Percentiles rank a stretch among this genome's conserved stretches.
These are phyloP conservation scores for Aspergillus sp. DNA, from an alignment of 2,329 filamentous ascomycete species.

Conservation along the genomic window DNA sequence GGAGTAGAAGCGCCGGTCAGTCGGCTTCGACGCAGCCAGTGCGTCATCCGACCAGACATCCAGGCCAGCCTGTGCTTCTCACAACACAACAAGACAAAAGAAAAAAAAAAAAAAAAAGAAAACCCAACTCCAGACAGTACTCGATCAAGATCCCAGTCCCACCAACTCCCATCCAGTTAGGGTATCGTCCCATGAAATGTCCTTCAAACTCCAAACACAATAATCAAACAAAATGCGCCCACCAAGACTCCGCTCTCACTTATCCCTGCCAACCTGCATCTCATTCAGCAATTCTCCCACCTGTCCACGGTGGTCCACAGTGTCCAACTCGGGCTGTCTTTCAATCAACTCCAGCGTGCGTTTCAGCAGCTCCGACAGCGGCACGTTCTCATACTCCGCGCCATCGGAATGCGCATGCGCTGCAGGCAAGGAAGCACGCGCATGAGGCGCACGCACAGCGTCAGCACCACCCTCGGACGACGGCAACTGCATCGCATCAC, in stretches of 20 bases:
- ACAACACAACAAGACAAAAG: neutral
- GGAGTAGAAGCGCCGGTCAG: no score
- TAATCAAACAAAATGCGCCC: neutral
- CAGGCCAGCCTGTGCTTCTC: neutral
- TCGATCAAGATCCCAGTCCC: neutral
- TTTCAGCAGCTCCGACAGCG: constrained; percentile 13
- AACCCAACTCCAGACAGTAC: neutral
- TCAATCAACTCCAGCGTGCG: constrained; percentile 12
- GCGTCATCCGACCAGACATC: no score
- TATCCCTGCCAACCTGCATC: constrained; percentile 5
- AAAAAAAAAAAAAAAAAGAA: neutral
- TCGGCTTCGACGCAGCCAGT: no score
- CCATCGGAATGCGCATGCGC: neutral
- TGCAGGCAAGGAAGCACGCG: neutral
- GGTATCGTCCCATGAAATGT: neutral
- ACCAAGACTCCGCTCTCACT: neutral
- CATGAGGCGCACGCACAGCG: neutral
- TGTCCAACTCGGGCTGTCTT: constrained; percentile 18
- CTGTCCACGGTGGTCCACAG: constrained; percentile 11
- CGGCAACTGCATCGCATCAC: neutral
- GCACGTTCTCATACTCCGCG: constrained; percentile 9
- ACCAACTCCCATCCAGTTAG: neutral
- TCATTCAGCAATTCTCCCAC: constrained; percentile 14
- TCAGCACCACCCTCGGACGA: neutral
- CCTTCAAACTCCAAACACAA: neutral